Conservation (phyloP, 2,329 filamentous ascomycete genomes). For the Juglanconis sp. region DNA sequence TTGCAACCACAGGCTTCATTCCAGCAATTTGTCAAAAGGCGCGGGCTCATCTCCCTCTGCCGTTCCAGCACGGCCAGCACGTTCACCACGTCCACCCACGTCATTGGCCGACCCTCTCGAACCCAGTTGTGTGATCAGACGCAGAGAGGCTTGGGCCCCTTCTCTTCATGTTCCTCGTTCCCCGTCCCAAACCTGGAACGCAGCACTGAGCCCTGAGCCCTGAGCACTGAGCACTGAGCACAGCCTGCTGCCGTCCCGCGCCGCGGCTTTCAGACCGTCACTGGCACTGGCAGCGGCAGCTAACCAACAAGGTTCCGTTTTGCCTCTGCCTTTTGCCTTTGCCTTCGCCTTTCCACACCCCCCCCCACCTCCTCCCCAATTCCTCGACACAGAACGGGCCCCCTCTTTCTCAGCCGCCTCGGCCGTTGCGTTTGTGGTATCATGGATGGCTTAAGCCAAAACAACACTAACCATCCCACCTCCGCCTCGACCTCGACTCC, state of each 20-base stretch:
- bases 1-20: not conserved
- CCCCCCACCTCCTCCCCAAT: not conserved
- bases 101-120: not conserved
- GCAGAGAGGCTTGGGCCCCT: slow-evolving; percentile 14
- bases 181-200: slow-evolving; percentile 4
- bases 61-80: not conserved
- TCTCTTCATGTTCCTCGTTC: slow-evolving; percentile 11
- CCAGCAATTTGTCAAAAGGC: not conserved
- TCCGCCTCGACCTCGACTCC: not conserved
- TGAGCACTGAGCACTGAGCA: too few relatives aligned
- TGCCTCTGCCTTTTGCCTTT: slow-evolving; percentile 8
- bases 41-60: slow-evolving; percentile 4
- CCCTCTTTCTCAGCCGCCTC: not conserved
- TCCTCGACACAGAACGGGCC: not conserved
- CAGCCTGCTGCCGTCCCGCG: not conserved
- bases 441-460: slow-evolving; percentile 44
- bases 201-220: not conserved
- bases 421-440: slow-evolving; percentile 27
- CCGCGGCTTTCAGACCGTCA: slow-evolving; percentile 7
- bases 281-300: slow-evolving; percentile 9
- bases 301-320: slow-evolving; percentile 14
- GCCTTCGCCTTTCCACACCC: not conserved
- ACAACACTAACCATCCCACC: slow-evolving; percentile 25
- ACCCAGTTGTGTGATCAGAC: not conserved
- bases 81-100: not conserved